Percentiles rank a stretch among this genome's conserved stretches.
Evolutionary conservation across 1,139 yeast species (phyloP).

Genomic region (Kodamaea derodonti): DNA sequence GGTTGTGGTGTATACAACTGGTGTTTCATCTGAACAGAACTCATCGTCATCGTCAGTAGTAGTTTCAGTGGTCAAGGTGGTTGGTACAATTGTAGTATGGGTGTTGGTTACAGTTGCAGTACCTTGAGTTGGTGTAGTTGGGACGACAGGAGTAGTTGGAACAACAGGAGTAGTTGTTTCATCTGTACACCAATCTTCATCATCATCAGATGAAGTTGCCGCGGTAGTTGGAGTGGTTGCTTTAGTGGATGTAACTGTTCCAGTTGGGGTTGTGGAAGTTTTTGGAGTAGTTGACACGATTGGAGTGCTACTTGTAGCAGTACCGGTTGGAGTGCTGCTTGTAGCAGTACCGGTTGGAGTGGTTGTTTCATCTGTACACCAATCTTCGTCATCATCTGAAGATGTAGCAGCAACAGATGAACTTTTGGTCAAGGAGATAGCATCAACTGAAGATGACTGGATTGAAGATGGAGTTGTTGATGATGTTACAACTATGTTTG

Average conservation of each 20-base stretch:
- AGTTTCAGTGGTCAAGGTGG: neutral
- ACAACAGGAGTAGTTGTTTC: neutral
- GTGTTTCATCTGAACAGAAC: neutral
- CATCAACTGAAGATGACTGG: neutral
- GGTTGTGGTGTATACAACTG: neutral
- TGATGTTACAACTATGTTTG: neutral
- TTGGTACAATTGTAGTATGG: neutral
- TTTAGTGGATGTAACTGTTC: slow-evolving; percentile 1
- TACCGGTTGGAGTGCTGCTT: neutral
- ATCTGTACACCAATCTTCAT: slow-evolving; percentile 1
- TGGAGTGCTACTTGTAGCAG: neutral
- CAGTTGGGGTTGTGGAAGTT: slow-evolving; percentile 2
- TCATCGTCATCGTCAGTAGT: neutral
- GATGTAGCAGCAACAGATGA: slow-evolving; percentile 3
- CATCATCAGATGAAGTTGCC: slow-evolving; percentile 1
- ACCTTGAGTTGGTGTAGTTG: neutral
- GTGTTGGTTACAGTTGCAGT: neutral
- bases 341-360: neutral
- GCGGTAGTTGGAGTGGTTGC: neutral
- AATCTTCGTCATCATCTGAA: slow-evolving; percentile 6
- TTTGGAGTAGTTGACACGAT: neutral
- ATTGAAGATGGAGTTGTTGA: neutral
- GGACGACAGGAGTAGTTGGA: neutral
- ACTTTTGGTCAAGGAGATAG: neutral
- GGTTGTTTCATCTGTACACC: slow-evolving; percentile 2